Base-by-base conservation (phyloP, 2,329 filamentous ascomycete genomes). In the Tolypocladium album region DNA sequence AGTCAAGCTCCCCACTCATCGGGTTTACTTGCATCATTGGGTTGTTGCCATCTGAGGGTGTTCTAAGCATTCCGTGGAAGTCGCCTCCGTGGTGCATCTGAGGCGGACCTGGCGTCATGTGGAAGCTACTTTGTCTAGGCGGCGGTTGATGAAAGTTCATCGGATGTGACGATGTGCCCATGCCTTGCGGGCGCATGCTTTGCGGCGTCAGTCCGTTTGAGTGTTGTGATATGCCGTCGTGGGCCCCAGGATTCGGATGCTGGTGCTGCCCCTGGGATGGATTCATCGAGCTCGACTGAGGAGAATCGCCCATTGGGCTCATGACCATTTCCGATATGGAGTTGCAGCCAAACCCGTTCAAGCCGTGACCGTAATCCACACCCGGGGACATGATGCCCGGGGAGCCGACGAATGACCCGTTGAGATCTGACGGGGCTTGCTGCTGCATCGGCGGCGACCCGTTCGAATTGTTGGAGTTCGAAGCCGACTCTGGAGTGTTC, bases 261-360 rank as follows among this genome's bases (percentile, higher is more conserved):
- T 65, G 66, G 20, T 69, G 69, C 24, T 67, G 69, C 12, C 63
- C 64, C 31, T 63, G 64, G 1, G 71, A 61, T 7, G 63, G 61
- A 9, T 39, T 52, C 22, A 68, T 66, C 9, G 60, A 57, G 22
- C 58, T 68, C 9, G 67, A 24, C n/a, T 65, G 67, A 39, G 62
- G 53, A 5, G 64, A 45, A 12, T 67, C 69, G 38, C 75, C 74
- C 58, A 83, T 71, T 0, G 78, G 78, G 42, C 74, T 81, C 74
- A 84, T 80, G 45, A 81, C 75, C 69, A 84, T 79, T 9, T 84
- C 82, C 1, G 79, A 71, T 63, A 84, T 80, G 12, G 78, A 70
- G 24, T 72, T 75, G 40, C 69, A 74, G 57, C 64, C 64, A 36
- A 78, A 84, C 3, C 78, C 76, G 43, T 71, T 70, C 58, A 82